Base-by-base conservation (phyloP, 2,329 filamentous ascomycete species). In the Cladosporium sp. region DNA sequence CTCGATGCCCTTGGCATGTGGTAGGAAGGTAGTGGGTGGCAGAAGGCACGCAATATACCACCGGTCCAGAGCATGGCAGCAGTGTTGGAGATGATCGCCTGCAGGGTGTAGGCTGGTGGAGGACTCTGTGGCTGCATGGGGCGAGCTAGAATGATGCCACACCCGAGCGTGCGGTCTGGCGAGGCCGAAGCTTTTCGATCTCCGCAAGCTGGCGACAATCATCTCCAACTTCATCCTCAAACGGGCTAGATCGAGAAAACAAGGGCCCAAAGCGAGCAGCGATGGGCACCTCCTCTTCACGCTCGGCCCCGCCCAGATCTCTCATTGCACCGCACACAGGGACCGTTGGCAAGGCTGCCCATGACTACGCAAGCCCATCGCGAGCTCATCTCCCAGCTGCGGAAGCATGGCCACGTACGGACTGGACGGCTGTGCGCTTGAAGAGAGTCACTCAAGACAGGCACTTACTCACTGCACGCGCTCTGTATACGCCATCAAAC, bases 101-200 rank as follows among this genome's bases (percentile, higher is more conserved):
- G 32, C 56, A 58, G 56, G 56, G 36, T 58, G 34, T 34, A 43
- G 34, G 56, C n/a, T n/a, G n/a, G n/a, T n/a, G n/a, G n/a, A n/a
- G n/a, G n/a, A n/a, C n/a, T n/a, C n/a, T n/a, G n/a, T n/a, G n/a
- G n/a, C 51, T 54, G 51, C 51, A 32, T 54, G 51, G 51, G 51
- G 51, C 10, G 26, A 53, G 49, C 49, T 58, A 43, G 34, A 58
- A 25, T n/a, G 49, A 53, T 54, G 56, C 34, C n/a, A 58, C 32
- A 26, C 34, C 56, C 34, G 34, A 39, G 56, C 18, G 56, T 25
- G 13, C 26, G 56, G 32, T 39, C 32, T 23, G 25, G 32, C 56
- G 51, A 54, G 39, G n/a, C 39, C 39, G n/a, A 46, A 46, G 39
- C 39, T 46, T 21, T 54, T 32, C 28, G 51, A 54, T 54, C 26